These are phyloP conservation scores for Coemansia sp. DNA, from an alignment of 192 early-diverging fungal species.

Conservation along the genomic window DNA sequence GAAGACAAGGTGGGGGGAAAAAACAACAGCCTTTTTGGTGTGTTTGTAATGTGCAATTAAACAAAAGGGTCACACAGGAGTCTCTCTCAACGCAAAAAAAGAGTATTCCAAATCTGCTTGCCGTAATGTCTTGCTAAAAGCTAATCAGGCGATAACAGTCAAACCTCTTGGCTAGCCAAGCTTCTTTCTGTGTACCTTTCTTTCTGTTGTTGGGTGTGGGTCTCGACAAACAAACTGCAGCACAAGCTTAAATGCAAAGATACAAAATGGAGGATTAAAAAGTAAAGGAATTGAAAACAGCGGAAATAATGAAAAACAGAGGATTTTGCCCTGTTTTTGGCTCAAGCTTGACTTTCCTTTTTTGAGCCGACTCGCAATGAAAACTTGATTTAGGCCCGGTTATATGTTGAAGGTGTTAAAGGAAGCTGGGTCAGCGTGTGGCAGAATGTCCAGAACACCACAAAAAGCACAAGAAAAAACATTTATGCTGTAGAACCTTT, in stretches of 20 bases:
- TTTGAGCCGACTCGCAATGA: background rate
- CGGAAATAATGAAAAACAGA: background rate
- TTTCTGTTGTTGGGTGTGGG: background rate
- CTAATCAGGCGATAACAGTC: too few relatives aligned
- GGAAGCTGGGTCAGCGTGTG: background rate
- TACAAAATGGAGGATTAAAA: background rate
- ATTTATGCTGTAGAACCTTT: background rate
- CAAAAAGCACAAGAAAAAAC: background rate
- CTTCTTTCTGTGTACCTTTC: too few relatives aligned
- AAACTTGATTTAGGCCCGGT: background rate
- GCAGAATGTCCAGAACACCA: background rate
- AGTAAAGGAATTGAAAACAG: background rate
- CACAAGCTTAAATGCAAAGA: constrained; percentile 3
- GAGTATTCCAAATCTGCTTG: too few relatives aligned
- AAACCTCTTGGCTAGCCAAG: too few relatives aligned
- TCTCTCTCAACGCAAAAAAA: too few relatives aligned
- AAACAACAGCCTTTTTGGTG: background rate
- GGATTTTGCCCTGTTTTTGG: background rate
- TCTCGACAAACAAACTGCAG: background rate
- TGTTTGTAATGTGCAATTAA: background rate
- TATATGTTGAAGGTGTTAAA: background rate
- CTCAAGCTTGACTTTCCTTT: background rate
- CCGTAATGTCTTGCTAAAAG: too few relatives aligned
- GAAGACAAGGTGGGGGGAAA: background rate
- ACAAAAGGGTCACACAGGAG: background rate